Evolutionary conservation across 192 early-diverging fungal genomes (phyloP).

Genomic region (Dispira simplex): DNA sequence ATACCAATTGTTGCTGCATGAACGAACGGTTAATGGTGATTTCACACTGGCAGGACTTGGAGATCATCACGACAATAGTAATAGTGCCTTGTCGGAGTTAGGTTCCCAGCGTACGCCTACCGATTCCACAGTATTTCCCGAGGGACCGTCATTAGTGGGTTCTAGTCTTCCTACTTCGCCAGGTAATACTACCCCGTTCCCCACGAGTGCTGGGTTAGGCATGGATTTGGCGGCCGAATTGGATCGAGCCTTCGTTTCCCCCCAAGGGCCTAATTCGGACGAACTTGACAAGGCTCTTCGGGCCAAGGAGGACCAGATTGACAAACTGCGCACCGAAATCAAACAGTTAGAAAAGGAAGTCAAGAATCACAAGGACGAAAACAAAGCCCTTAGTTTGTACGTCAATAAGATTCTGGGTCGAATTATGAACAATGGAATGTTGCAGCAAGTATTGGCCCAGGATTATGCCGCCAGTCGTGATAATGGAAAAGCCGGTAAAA

Average conservation of each 20-base stretch:
- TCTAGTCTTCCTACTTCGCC: not conserved
- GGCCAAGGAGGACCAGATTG: conserved; percentile 20
- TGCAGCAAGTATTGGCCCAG: conserved; percentile 26
- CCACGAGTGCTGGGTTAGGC: not conserved
- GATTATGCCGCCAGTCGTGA: conserved; percentile 17
- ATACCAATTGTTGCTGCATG: conserved; percentile 62
- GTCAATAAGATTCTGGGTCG: conserved; percentile 62
- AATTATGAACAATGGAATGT: conserved; percentile 42
- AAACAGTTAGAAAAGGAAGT: conserved; percentile 38
- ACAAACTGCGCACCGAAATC: conserved; percentile 24
- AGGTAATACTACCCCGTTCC: not conserved
- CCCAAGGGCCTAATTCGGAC: not conserved
- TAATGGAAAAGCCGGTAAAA: not conserved
- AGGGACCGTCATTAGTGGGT: not conserved
- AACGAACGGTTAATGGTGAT: conserved; percentile 67
- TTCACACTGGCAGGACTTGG: conserved; percentile 28
- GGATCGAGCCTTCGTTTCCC: conserved; percentile 10
- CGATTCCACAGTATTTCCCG: not conserved
- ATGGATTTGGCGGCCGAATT: conserved; percentile 28
- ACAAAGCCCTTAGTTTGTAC: conserved; percentile 50
- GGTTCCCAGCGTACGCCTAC: not conserved
- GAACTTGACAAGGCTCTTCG: not conserved
- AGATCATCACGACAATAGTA: not conserved
- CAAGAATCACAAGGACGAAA: conserved; percentile 42
- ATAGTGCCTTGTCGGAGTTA: not conserved